Base-by-base conservation (phyloP, 2,329 filamentous ascomycete species). In the Neonectria magnoliae region DNA sequence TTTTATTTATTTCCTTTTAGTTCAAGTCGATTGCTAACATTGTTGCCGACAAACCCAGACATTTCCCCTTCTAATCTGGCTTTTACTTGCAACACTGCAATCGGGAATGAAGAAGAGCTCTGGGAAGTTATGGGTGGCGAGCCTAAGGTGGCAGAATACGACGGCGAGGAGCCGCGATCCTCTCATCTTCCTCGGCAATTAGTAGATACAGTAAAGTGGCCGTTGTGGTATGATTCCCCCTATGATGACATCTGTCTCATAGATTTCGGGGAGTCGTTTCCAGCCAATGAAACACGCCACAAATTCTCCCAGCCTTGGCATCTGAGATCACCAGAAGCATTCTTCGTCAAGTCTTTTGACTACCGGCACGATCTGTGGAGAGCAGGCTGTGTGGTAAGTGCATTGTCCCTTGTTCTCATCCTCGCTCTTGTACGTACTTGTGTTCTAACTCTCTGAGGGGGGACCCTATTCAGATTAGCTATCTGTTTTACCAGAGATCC, bases 261-360 rank as follows among this genome's bases (percentile, higher is more conserved):
- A 13, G 65, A 67, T 36, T 65, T 55, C 62, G 58, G 55, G n/a
- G 55, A 44, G 14, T 52, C 62, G 2, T 67, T 65, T 25, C 56
- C 55, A 13, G 42, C 45, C 3, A 16, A 52, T 18, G 20, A 57
- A 16, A 57, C 31, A 6, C 41, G 42, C 13, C 9, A 22, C 3
- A 11, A 44, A 2, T 5, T 60, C 2, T 25, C 58, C 7, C 62
- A 67, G 31, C 48, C 45, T 13, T 3, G 0, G 5, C n/a, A 36
- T 14, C 11, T 65, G 8, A 38, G 38, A 11, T 48, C 62, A 11
- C 65, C 65, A 14, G 65, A 67, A n/a, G 55, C 62, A 1, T 54
- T 57, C 14, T 65, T 67, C 10, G 5, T 60, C 5, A 51, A 36
- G 4, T 50, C 33, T 11, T 33, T 67, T 6, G 58, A 62, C 16